phyloP scores from a whole-genome alignment of 345 rosid species.

The Euphorbia lathyris region DNA sequence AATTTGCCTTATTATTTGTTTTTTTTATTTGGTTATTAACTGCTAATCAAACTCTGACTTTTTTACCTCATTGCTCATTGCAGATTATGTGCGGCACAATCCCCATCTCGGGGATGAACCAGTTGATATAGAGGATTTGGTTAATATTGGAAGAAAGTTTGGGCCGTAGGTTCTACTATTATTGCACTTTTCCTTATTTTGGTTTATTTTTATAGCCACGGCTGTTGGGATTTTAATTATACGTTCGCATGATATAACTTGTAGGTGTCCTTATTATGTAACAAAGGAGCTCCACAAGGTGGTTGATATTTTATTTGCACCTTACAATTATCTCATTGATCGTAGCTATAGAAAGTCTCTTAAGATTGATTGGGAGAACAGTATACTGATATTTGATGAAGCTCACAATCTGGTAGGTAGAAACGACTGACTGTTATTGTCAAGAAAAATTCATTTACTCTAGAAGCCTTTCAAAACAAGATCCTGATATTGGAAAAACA shows the following conservation, averaged over 20 bases:
- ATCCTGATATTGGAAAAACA: conserved; percentile 4
- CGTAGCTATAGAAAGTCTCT: conserved; percentile 60
- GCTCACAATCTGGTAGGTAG: conserved; percentile 91
- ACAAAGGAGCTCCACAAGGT: conserved; percentile 82
- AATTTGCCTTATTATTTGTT: not conserved
- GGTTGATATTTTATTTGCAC: conserved; percentile 84
- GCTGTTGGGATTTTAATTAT: conserved; percentile 12
- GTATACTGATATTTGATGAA: conserved; percentile 88
- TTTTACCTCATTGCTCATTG: conserved; percentile 31
- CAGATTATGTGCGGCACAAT: conserved; percentile 67
- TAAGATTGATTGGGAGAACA: conserved; percentile 55
- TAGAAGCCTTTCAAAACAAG: not conserved
- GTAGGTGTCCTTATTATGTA: conserved; percentile 83
- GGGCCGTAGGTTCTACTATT: conserved; percentile 63
- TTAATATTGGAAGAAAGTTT: conserved; percentile 63
- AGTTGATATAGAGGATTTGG: conserved; percentile 90
- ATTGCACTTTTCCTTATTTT: conserved; percentile 17
- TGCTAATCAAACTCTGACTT: conserved; percentile 1
- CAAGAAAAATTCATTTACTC: not conserved
- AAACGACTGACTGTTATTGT: conserved; percentile 12
- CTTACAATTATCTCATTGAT: conserved; percentile 91
- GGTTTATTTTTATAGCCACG: not conserved
- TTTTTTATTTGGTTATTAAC: not conserved
- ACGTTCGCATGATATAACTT: conserved; percentile 27
- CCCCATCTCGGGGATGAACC: conserved; percentile 84